phyloP scores from a whole-genome alignment of 2,329 filamentous ascomycete species.

The Penicillium hordei region DNA sequence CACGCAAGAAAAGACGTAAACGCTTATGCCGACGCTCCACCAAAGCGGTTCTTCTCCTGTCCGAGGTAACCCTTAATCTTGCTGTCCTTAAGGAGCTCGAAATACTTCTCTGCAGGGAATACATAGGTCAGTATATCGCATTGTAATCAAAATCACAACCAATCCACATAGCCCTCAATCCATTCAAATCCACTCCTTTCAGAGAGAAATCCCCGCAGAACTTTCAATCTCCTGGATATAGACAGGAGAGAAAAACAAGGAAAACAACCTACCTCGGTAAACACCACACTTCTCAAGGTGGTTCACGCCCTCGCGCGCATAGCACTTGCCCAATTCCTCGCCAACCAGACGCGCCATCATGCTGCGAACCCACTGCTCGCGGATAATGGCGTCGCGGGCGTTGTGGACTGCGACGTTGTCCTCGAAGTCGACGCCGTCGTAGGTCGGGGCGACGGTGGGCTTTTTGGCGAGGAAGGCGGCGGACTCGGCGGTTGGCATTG shows the following conservation, averaged over 20 bases:
- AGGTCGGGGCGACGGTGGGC: constrained; percentile 64
- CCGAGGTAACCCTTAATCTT: constrained; percentile 65
- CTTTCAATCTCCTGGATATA: background rate
- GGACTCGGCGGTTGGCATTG: constrained; percentile 66
- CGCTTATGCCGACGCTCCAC: constrained; percentile 28
- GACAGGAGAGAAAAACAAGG: background rate
- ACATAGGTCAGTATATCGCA: background rate
- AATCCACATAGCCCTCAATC: background rate
- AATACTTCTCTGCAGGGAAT: constrained; percentile 59
- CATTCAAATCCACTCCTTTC: background rate
- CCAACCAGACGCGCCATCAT: constrained; percentile 68
- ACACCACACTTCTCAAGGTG: constrained; percentile 67
- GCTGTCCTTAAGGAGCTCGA: constrained; percentile 62
- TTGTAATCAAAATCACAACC: background rate
- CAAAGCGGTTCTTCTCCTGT: constrained; percentile 62
- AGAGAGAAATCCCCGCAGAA: background rate
- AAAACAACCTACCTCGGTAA: constrained; percentile 57
- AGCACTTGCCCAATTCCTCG: constrained; percentile 68
- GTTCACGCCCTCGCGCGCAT: constrained; percentile 64
- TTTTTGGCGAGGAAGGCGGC: constrained; percentile 64
- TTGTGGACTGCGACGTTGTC: constrained; percentile 64
- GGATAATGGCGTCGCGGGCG: constrained; percentile 64
- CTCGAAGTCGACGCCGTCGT: constrained; percentile 66
- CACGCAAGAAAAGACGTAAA: background rate
- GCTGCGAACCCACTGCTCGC: constrained; percentile 67